A percentile compares a stretch with the other conserved stretches of the same genome.
Conservation (phyloP, 495 filamentous ascomycete genomes). For the Cairneyella variabilis region DNA sequence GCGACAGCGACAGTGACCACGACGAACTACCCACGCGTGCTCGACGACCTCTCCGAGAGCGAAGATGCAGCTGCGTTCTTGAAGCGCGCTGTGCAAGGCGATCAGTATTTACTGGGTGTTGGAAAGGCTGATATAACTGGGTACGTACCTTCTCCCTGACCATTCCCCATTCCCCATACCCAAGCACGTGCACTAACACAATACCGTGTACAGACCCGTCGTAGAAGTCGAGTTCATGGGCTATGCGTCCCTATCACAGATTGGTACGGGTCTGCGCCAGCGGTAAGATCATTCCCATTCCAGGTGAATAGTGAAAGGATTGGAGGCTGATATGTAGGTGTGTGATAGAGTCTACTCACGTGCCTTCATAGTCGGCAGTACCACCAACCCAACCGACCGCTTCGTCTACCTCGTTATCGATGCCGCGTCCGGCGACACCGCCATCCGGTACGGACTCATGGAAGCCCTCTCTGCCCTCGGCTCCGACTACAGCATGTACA, state of each 20-base stretch:
- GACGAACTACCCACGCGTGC: not conserved
- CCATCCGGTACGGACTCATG: conserved; percentile 78
- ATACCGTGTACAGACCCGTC: conserved; percentile 46
- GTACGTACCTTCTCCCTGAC: conserved; percentile 1
- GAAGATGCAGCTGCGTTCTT: conserved; percentile 5
- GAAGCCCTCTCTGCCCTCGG: conserved; percentile 62
- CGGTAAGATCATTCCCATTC: conserved; percentile 61
- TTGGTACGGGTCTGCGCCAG: conserved; percentile 34
- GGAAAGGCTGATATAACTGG: conserved; percentile 96
- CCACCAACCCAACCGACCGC: conserved; percentile 62
- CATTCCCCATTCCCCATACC: too few species aligned
- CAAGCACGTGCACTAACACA: conserved; percentile 3
- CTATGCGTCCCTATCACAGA: conserved; percentile 27
- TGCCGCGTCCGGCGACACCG: conserved; percentile 81
- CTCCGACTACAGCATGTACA: conserved; percentile 53
- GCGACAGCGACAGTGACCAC: not conserved
- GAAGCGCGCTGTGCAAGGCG: conserved; percentile 9
- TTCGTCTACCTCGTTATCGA: conserved; percentile 89
- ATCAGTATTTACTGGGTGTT: conserved; percentile 71
- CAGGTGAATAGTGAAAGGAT: conserved; percentile 20
- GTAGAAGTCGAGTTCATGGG: conserved; percentile 45
- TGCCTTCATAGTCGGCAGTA: conserved; percentile 82
- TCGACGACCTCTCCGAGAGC: not conserved
- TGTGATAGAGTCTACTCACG: conserved; percentile 87
- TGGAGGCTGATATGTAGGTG: conserved; percentile 73